phyloP scores from a whole-genome alignment of 148 eudicot genomes.

The Oxyria digyna region DNA sequence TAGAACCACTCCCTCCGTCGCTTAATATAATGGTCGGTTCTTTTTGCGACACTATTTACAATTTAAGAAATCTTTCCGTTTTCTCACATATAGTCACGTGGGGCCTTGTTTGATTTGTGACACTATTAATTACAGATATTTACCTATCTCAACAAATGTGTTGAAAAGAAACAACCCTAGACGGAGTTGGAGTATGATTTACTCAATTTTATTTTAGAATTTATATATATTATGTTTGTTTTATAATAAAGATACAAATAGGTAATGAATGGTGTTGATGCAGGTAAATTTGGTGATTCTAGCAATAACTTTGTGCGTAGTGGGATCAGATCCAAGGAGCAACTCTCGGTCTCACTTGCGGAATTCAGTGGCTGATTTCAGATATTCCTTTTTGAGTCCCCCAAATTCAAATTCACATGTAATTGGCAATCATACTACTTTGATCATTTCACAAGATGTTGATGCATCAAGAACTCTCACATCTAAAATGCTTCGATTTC shows the following conservation, averaged over 20 bases:
- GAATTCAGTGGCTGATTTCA: slow-evolving; percentile 6
- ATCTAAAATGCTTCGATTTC: background rate
- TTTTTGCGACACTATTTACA: no score
- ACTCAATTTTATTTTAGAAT: background rate
- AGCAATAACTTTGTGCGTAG: background rate
- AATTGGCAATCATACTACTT: background rate
- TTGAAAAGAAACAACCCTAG: no score
- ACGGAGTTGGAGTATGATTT: background rate
- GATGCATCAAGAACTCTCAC: slow-evolving; percentile 1
- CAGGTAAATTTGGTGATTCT: background rate
- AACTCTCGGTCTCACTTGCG: background rate
- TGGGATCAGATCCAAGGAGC: background rate
- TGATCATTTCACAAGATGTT: background rate
- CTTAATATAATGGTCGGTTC: no score
- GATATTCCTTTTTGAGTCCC: slow-evolving; percentile 5
- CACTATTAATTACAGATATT: no score
- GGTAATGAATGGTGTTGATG: background rate
- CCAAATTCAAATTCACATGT: background rate
- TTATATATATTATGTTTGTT: background rate
- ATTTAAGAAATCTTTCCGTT: no score
- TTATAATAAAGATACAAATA: background rate
- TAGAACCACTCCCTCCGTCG: no score
- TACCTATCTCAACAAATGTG: no score
- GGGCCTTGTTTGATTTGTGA: no score
- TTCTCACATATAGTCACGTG: no score